A percentile compares a stretch with the other conserved stretches of the same genome.
These are phyloP conservation scores for Malassezia japonica DNA, from an alignment of 1,284 basidiomycete genomes.

Conservation along the genomic window DNA sequence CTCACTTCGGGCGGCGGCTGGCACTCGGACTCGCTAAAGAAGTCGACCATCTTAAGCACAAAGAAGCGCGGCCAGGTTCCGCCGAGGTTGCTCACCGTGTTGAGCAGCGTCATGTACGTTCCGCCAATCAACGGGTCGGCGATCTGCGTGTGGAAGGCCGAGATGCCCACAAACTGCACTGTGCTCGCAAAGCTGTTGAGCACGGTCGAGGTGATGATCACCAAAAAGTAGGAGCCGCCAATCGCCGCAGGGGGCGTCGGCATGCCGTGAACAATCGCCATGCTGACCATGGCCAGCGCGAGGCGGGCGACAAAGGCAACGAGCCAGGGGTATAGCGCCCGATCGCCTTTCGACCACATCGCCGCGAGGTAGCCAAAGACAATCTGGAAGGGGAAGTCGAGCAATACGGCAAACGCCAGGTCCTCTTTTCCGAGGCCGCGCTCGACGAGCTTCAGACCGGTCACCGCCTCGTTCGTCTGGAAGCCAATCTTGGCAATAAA, in stretches of 20 bases:
- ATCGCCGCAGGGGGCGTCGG: slow-evolving; percentile 64
- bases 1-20: slow-evolving; percentile 17
- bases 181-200: slow-evolving; percentile 81
- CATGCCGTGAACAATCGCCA: slow-evolving; percentile 73
- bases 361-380: slow-evolving; percentile 92
- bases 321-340: slow-evolving; percentile 60
- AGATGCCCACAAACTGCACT: slow-evolving; percentile 94
- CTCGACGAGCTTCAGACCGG: slow-evolving; percentile 87
- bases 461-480: slow-evolving; percentile 86
- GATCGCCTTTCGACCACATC: slow-evolving; percentile 58
- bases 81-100: slow-evolving; percentile 92
- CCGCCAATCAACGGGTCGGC: slow-evolving; percentile 92
- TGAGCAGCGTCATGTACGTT: slow-evolving; percentile 59
- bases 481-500: slow-evolving; percentile 91
- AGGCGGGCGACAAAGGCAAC: slow-evolving; percentile 82
- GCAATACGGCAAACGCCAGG: slow-evolving; percentile 81
- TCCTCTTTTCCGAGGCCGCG: slow-evolving; percentile 93
- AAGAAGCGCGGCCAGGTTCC: slow-evolving; percentile 96
- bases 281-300: slow-evolving; percentile 60
- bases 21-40: slow-evolving; percentile 36
- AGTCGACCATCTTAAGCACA: slow-evolving; percentile 60
- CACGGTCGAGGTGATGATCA: slow-evolving; percentile 71
- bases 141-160: slow-evolving; percentile 93
- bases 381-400: slow-evolving; percentile 98
- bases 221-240: slow-evolving; percentile 62